Evolutionary conservation across 371 early-diverging fungal species (phyloP), one percentile per base, ranked within the genome.

Genomic region (Smittium culicis): DNA sequence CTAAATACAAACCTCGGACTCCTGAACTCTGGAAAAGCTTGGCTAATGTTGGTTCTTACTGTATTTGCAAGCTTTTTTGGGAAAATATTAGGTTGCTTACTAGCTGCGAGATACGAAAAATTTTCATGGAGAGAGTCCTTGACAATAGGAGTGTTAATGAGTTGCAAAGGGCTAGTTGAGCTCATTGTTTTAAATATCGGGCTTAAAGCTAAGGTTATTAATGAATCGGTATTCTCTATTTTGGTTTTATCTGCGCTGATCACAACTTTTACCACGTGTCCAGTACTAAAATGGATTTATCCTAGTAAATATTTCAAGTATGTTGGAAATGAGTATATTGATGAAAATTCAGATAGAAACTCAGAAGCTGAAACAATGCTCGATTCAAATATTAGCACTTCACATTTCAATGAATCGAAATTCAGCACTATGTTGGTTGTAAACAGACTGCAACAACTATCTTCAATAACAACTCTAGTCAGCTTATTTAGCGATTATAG

Each of bases 161-260:
- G 90, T 77, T 91, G 92, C 72, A 96, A 94, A 80, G 96, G 92
- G 31, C 79, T 96, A 56, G 93, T 96, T 5, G 94, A 95, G 74
- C 78, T 96, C 3, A 92, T 96, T 68, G 93, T 93, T 14, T 80
- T 96, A 31, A 96, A 96, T 74, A 80, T 94, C 65, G 96, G 95
- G 0, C 82, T 87, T 66, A 81, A 88, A 64, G 89, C 92, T 0
- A 86, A 86, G 8, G 88, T 94, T 8, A 87, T 94, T 67, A 86
- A 86, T 29, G 77, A 64, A 34, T 80, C 83, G 80, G 69, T 94
- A 24, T 85, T 93, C 71, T 86, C 87, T 24, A 90, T 94, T 65
- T 85, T 93, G 85, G 89, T 94, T 3, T 76, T 91, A 34, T 92
- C 91, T 91, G 91, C 91, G 14, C 70, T 93, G 30, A 76, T 88